Percentiles rank a stretch among this genome's conserved stretches.
phyloP scores from a whole-genome alignment of 139 green algal species.

The Helicosporidium sp. region DNA sequence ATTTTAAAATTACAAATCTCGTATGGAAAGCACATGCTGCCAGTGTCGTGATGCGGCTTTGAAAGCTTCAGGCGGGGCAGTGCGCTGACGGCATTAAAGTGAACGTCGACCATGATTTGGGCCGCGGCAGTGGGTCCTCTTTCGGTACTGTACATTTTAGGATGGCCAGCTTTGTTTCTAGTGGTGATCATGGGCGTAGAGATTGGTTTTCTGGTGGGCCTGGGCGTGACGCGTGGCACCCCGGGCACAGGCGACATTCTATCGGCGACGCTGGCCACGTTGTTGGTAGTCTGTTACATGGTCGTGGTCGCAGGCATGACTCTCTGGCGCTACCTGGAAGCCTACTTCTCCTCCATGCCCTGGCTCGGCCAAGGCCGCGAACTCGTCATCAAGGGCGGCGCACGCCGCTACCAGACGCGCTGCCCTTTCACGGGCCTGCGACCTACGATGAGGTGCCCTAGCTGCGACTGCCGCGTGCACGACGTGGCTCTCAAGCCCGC shows the following conservation, averaged over 20 bases:
- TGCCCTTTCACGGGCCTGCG: conserved; percentile 22
- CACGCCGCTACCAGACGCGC: conserved; percentile 4
- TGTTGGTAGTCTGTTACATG: conserved; percentile 2
- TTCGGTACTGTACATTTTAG: too few relatives aligned
- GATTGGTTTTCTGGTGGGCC: too few relatives aligned
- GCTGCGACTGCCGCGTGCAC: conserved; percentile 9
- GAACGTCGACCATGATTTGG: too few relatives aligned
- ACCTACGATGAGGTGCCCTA: conserved; percentile 12
- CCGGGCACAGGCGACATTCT: not conserved
- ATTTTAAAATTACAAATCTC: too few relatives aligned
- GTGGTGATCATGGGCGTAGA: too few relatives aligned
- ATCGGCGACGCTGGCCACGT: not conserved
- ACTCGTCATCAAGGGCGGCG: not conserved
- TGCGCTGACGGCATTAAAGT: too few relatives aligned
- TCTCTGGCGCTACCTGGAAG: conserved; percentile 7
- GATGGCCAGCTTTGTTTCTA: too few relatives aligned
- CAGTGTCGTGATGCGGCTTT: too few relatives aligned
- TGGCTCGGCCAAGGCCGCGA: conserved; percentile 6
- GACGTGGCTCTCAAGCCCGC: conserved; percentile 11
- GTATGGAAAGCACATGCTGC: too few relatives aligned
- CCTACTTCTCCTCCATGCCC: conserved; percentile 8
- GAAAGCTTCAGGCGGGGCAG: too few relatives aligned
- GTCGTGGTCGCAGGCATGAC: conserved; percentile 3
- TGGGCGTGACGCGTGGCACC: not conserved
- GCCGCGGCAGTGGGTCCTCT: too few relatives aligned